Evolutionary conservation across 768 basidiomycete genomes (phyloP).

Genomic region (Serendipita sp.): DNA sequence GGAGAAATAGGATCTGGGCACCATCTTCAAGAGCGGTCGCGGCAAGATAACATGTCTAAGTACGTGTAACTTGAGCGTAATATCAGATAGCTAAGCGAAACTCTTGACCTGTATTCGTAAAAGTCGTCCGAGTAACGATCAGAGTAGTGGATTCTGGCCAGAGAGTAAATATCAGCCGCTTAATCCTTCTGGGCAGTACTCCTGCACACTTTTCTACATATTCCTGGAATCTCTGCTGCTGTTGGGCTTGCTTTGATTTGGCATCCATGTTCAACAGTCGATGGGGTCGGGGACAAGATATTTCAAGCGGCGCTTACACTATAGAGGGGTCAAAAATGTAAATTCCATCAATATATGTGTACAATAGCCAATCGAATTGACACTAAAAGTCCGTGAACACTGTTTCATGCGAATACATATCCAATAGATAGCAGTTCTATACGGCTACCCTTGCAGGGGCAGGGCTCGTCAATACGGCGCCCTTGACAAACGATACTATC

Average conservation of each 20-base stretch:
- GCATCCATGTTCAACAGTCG: not conserved
- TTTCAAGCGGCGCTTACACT: not conserved
- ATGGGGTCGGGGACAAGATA: not conserved
- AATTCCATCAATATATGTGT: too few relatives aligned
- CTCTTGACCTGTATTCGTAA: constrained; percentile 52
- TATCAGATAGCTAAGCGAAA: not conserved
- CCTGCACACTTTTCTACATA: not conserved
- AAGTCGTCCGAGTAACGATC: constrained; percentile 84
- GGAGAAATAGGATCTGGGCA: constrained; percentile 68
- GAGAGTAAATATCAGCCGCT: not conserved
- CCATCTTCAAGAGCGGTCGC: constrained; percentile 82
- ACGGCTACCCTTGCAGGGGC: not conserved
- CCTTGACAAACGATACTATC: not conserved
- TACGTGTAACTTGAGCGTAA: not conserved
- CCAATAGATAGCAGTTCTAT: not conserved
- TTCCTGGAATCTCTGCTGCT: constrained; percentile 3
- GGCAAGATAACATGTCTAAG: constrained; percentile 86
- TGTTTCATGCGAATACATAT: too few relatives aligned
- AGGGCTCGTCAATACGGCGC: not conserved
- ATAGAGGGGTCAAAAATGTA: not conserved
- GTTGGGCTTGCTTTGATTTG: not conserved
- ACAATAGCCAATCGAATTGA: too few relatives aligned
- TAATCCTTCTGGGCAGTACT: not conserved
- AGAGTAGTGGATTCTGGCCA: constrained; percentile 66
- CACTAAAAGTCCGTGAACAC: too few relatives aligned